phyloP scores from a whole-genome alignment of 2,329 filamentous ascomycete species.

The Fusarium sp. region DNA sequence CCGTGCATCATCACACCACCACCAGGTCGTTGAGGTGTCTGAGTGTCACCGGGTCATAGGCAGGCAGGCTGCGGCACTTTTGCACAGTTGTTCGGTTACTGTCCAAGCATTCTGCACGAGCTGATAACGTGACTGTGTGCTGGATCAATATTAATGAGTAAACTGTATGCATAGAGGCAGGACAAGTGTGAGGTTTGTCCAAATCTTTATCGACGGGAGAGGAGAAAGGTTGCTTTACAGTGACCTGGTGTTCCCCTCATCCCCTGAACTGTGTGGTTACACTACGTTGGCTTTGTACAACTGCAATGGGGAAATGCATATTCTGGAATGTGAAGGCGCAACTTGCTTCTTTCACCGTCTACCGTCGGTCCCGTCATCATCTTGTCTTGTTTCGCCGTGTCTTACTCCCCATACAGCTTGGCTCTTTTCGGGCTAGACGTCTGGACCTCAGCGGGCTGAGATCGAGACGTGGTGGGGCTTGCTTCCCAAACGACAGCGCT shows the following conservation, averaged over 20 bases:
- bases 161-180: no score
- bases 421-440: not conserved
- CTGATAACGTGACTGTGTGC: no score
- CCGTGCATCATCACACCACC: not conserved
- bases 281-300: not conserved
- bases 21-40: not conserved
- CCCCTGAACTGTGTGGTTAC: no score
- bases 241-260: no score
- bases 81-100: no score
- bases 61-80: no score
- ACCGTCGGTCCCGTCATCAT: not conserved
- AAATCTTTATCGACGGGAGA: no score
- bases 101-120: no score
- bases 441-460: not conserved
- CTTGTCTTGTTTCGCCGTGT: not conserved
- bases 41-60: no score
- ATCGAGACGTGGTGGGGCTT: constrained; percentile 8
- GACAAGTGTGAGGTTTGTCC: no score
- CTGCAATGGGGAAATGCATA: not conserved
- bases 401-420: not conserved
- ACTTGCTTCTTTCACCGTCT: not conserved
- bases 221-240: no score
- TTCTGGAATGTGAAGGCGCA: constrained; percentile 11
- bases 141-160: no score
- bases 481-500: constrained; percentile 4